Evolutionary conservation across 2,329 filamentous ascomycete species (phyloP).

Genomic region (Iodosphaeria phyllophila): DNA sequence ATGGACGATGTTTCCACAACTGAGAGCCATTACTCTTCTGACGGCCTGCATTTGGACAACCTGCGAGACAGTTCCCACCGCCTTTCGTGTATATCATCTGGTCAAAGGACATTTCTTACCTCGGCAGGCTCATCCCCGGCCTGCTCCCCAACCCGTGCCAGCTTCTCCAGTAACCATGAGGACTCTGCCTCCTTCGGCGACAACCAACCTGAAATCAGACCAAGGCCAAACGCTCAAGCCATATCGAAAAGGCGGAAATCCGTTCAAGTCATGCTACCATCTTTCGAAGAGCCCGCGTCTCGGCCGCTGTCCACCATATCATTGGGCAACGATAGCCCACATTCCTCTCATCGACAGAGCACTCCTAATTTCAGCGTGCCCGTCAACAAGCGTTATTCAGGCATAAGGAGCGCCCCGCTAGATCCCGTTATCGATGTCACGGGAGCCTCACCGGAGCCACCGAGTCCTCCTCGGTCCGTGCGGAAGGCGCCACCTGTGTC

Average conservation of each 20-base stretch:
- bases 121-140: slow-evolving; percentile 39
- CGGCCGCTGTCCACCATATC: slow-evolving; percentile 10
- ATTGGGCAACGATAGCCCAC: slow-evolving; percentile 8
- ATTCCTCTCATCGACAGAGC: slow-evolving; percentile 7
- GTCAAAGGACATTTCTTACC: slow-evolving; percentile 39
- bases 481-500: slow-evolving; percentile 25
- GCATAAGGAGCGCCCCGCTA: slow-evolving; percentile 12
- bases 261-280: slow-evolving; percentile 25
- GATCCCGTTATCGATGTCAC: slow-evolving; percentile 3
- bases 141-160: slow-evolving; percentile 34
- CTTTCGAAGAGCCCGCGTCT: slow-evolving; percentile 18
- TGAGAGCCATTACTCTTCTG: slow-evolving; percentile 37
- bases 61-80: slow-evolving; percentile 32
- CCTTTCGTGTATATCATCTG: slow-evolving; percentile 40
- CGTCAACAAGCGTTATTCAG: slow-evolving; percentile 25
- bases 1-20: slow-evolving; percentile 36
- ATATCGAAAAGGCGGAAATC: slow-evolving; percentile 33
- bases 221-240: slow-evolving; percentile 31
- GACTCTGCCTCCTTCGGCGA: slow-evolving; percentile 8
- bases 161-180: slow-evolving; percentile 22
- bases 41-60: slow-evolving; percentile 37
- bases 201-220: slow-evolving; percentile 17
- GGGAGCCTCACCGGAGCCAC: slow-evolving; percentile 6
- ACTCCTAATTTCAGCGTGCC: slow-evolving; percentile 36
- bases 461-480: slow-evolving; percentile 7